Percentiles rank a stretch among this genome's conserved stretches.
Evolutionary conservation across 257 asterid species (phyloP).

Genomic region (Solanum pimpinellifolium): DNA sequence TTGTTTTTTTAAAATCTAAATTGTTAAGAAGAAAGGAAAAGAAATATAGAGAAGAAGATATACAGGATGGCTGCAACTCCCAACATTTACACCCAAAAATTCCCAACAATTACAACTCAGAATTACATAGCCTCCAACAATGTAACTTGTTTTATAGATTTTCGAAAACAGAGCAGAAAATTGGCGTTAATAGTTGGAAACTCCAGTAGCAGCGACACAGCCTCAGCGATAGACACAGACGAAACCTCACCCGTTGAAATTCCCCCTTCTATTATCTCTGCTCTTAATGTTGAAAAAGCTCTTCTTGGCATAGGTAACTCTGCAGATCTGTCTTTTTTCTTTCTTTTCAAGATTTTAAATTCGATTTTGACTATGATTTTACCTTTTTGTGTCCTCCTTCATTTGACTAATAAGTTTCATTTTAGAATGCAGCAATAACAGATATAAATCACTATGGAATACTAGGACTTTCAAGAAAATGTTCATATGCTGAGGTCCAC

Average conservation of each 20-base stretch:
- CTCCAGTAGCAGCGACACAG: slow-evolving; percentile 15
- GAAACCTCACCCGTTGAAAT: background rate
- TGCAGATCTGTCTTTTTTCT: no score
- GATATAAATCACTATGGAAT: slow-evolving; percentile 67
- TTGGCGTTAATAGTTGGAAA: background rate
- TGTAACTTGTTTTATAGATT: background rate
- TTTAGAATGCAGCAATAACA: slow-evolving; percentile 74
- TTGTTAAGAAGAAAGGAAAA: background rate
- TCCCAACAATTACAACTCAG: background rate
- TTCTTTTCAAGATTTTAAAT: no score
- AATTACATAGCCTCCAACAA: background rate
- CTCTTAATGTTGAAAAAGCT: slow-evolving; percentile 69
- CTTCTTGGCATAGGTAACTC: slow-evolving; percentile 62
- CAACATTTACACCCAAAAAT: slow-evolving; percentile 7
- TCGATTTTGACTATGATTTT: no score
- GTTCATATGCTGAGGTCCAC: slow-evolving; percentile 57
- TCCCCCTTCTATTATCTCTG: slow-evolving; percentile 43
- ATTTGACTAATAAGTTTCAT: slow-evolving; percentile 1
- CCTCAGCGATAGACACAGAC: background rate
- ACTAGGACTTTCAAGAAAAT: slow-evolving; percentile 46
- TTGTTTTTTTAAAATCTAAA: background rate
- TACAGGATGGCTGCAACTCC: slow-evolving; percentile 24
- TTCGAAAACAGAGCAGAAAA: background rate
- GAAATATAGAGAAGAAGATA: background rate
- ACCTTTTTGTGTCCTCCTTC: background rate